Base-by-base conservation (phyloP, 164 flowering plant species). In the Macadamia integrifolia region DNA sequence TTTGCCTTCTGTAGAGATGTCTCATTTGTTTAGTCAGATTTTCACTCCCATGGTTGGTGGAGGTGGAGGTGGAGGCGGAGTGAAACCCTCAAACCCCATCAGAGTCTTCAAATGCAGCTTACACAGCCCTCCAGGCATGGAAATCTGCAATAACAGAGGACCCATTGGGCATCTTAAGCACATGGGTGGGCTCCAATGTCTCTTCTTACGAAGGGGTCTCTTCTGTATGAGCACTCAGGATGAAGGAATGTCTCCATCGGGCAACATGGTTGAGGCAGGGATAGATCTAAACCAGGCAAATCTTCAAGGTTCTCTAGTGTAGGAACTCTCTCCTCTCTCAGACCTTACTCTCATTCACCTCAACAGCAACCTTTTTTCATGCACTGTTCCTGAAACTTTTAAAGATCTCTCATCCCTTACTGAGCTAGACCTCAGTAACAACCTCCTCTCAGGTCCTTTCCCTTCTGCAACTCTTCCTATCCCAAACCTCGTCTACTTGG, bases 401-500 rank as follows among this genome's bases (percentile, higher is more conserved):
- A 76, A 61, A 8, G 74, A 80, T 52, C 80, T 93, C 12, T 12
- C 44, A 0, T 74, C 79, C 7, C 87, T 93, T 9, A 74, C 81
- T 57, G 98, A 91, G 65, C 66, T 93, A 28, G 98, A 93, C 80
- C 81, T 93, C 56, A 93, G 98, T 60, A 93, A 91, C 80, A 93
- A 93, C 75, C 76, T 60, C 0, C 82, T 93, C 60, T 85, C 98
- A 0, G 98, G 98, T 18, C 75, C 84, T 46, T 93, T 91, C 23
- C 98, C 98, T 6, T 15, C 68, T 0, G 67, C 69, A 50, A 66
- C 73, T 8, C 78, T 90, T n/a, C 65, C 66, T 62, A 76, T 93
- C 0, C 98, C 91, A 28, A 83, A 76, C 29, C 88, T 93, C 29
- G 63, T 23, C 0, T 23, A 23, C 23, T 23, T 23, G 23, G 23